phyloP scores from a whole-genome alignment of 1,284 basidiomycete species.

The Pterulicium gracile region DNA sequence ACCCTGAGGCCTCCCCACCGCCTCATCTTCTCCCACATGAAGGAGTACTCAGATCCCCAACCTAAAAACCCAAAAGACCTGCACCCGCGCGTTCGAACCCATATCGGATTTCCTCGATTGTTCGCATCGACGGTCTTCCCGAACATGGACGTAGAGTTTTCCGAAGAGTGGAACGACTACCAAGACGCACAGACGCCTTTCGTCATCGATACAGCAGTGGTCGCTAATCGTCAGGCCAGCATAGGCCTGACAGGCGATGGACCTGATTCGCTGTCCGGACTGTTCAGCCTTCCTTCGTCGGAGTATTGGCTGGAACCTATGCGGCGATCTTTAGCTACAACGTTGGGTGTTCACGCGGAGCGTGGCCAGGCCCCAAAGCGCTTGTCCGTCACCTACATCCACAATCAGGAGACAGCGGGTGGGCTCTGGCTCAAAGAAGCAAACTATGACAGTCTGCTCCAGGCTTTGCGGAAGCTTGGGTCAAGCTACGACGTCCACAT shows the following conservation, averaged over 20 bases:
- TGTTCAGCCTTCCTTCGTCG: conserved; percentile 47
- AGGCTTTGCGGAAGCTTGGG: conserved; percentile 40
- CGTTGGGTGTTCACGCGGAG: conserved; percentile 27
- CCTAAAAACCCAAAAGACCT: conserved; percentile 37
- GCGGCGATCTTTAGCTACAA: conserved; percentile 39
- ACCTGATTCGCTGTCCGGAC: conserved; percentile 37
- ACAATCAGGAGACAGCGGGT: conserved; percentile 42
- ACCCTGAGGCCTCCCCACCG: conserved; percentile 59
- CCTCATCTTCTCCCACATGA: conserved; percentile 60
- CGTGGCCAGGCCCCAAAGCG: background rate
- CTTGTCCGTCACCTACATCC: conserved; percentile 64
- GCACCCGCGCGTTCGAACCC: conserved; percentile 31
- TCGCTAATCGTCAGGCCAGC: conserved; percentile 62
- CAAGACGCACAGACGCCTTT: conserved; percentile 56
- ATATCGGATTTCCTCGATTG: conserved; percentile 52
- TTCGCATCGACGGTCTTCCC: conserved; percentile 65
- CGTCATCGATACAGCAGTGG: conserved; percentile 63
- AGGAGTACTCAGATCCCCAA: conserved; percentile 41
- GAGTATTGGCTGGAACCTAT: conserved; percentile 69
- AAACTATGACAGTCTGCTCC: conserved; percentile 44
- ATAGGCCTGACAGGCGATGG: conserved; percentile 29
- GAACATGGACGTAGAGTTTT: conserved; percentile 52
- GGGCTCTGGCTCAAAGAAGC: conserved; percentile 30
- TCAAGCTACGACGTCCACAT: conserved; percentile 57
- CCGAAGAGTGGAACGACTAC: conserved; percentile 71